Percentiles rank a stretch among this genome's conserved stretches.
phyloP scores from a whole-genome alignment of 768 basidiomycete genomes.

The Tricholoma terreum region DNA sequence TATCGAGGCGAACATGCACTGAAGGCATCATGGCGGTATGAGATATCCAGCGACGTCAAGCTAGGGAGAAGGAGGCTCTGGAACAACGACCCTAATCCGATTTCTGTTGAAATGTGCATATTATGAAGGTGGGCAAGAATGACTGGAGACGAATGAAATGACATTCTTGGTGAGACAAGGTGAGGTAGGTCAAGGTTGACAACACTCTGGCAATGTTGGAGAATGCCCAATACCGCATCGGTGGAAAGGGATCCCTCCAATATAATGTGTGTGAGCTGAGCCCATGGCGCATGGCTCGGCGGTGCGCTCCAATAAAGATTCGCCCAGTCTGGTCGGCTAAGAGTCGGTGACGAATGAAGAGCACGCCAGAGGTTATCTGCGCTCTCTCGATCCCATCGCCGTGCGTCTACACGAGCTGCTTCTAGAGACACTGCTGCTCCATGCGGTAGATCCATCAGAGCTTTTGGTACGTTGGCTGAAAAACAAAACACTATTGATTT shows the following conservation, averaged over 20 bases:
- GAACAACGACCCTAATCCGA: background rate
- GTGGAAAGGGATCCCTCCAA: background rate
- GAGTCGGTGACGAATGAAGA: background rate
- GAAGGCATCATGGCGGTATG: background rate
- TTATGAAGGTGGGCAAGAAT: background rate
- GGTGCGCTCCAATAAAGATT: background rate
- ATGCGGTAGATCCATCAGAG: background rate
- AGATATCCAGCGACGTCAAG: background rate
- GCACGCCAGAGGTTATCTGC: slow-evolving; percentile 1
- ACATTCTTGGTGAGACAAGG: background rate
- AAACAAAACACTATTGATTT: background rate
- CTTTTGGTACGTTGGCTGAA: background rate
- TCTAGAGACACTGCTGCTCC: background rate
- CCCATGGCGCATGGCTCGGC: slow-evolving; percentile 3
- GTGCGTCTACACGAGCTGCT: background rate
- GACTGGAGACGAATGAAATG: background rate
- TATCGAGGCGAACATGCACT: background rate
- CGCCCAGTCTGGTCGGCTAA: background rate
- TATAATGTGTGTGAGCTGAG: slow-evolving; percentile 2
- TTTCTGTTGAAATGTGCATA: background rate
- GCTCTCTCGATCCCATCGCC: background rate
- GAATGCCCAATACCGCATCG: background rate
- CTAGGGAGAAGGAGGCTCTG: background rate
- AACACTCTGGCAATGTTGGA: background rate
- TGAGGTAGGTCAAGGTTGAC: background rate